Percentiles rank a stretch among this genome's conserved stretches.
Evolutionary conservation across 495 filamentous ascomycete species (phyloP).

Genomic region (Rhizodiscina lignyota): DNA sequence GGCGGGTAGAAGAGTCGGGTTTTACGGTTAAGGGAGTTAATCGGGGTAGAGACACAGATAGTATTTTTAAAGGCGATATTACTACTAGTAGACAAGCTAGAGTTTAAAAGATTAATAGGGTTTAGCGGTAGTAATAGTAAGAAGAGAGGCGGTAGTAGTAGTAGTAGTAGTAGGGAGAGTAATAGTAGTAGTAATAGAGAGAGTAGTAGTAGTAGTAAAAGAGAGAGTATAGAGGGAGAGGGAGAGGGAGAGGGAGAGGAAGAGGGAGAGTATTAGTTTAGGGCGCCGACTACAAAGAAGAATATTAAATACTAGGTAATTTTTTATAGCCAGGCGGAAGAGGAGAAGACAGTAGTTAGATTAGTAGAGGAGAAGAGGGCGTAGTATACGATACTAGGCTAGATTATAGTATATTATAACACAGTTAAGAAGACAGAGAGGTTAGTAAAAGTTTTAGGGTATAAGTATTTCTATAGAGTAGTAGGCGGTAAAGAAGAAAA

Average conservation of each 20-base stretch:
- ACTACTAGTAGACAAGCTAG: too few species aligned
- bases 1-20: constrained; percentile 5
- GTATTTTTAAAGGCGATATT: constrained; percentile 15
- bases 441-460: constrained; percentile 3
- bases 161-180: constrained; percentile 1
- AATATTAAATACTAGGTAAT: constrained; percentile 3
- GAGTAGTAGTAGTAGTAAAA: too few species aligned
- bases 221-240: too few species aligned
- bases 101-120: too few species aligned
- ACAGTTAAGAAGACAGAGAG: not conserved
- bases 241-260: too few species aligned
- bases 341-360: constrained; percentile 5
- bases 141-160: constrained; percentile 2
- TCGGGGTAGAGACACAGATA: constrained; percentile 6
- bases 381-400: too few species aligned
- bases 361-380: constrained; percentile 2
- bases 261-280: not conserved
- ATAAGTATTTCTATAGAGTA: constrained; percentile 1
- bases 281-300: not conserved
- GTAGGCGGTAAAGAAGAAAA: constrained; percentile 4
- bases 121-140: too few species aligned
- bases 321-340: not conserved
- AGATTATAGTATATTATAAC: constrained; percentile 4
- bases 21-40: constrained; percentile 7
- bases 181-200: too few species aligned